Conservation (phyloP, 2,329 filamentous ascomycete species). For the Microthyrium microscopicum region DNA sequence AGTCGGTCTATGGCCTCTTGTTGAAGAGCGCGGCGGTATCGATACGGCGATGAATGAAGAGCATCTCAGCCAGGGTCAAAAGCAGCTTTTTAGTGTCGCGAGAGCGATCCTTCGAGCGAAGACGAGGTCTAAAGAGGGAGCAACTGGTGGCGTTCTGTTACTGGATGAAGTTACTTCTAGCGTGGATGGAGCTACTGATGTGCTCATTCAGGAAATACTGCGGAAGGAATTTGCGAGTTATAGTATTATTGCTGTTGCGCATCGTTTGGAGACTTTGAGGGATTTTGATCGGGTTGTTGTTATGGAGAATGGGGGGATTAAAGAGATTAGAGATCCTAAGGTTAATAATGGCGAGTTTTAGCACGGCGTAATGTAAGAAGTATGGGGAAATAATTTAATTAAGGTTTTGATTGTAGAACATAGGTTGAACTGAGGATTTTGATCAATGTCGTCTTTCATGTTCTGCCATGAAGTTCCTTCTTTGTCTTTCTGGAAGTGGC, state of each 20-base stretch:
- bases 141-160: neutral
- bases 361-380: no score
- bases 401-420: no score
- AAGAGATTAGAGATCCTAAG: conserved; percentile 8
- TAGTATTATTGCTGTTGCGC: conserved; percentile 49
- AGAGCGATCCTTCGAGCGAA: conserved; percentile 42
- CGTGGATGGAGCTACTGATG: conserved; percentile 18
- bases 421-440: no score
- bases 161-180: conserved; percentile 13
- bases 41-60: conserved; percentile 9
- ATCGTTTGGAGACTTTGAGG: conserved; percentile 33
- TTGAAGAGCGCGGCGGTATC: neutral
- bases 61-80: conserved; percentile 47
- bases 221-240: conserved; percentile 38
- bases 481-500: no score
- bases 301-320: conserved; percentile 11
- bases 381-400: no score
- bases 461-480: no score
- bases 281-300: conserved; percentile 14
- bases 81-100: conserved; percentile 47
- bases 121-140: no score
- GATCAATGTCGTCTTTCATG: no score
- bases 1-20: neutral
- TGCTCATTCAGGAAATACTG: conserved; percentile 35
- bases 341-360: no score